Percentiles rank a stretch among this genome's conserved stretches.
Conservation (phyloP, 179 eudicot genomes). For the Beta macrorhiza region DNA sequence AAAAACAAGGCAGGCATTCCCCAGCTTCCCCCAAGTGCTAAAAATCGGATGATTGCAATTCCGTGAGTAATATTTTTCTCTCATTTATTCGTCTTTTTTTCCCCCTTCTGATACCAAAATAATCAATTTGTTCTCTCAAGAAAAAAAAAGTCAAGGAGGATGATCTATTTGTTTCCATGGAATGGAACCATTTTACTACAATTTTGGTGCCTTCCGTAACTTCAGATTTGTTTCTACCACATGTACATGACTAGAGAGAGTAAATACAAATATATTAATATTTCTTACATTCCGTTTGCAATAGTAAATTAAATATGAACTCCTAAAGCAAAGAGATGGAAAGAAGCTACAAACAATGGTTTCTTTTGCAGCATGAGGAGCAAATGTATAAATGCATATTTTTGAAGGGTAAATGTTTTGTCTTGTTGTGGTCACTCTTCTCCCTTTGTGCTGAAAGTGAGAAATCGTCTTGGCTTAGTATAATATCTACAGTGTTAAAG, state of each 20-base stretch:
- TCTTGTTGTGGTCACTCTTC: not conserved
- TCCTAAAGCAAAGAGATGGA: not conserved
- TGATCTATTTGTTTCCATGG: not conserved
- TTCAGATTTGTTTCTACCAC: not conserved
- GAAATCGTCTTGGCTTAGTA: too few relatives aligned
- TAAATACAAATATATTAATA: too few relatives aligned
- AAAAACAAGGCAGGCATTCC: constrained; percentile 90
- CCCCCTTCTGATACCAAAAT: not conserved
- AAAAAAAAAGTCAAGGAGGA: not conserved
- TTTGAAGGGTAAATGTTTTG: not conserved
- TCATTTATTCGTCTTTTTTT: not conserved
- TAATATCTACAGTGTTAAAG: too few relatives aligned
- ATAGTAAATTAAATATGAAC: not conserved
- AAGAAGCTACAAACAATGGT: not conserved
- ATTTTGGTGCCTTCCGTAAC: not conserved
- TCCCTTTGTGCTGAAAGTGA: too few relatives aligned
- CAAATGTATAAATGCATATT: not conserved
- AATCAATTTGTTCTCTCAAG: not conserved
- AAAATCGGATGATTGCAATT: constrained; percentile 65
- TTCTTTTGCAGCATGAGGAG: not conserved
- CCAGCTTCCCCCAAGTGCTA: constrained; percentile 80
- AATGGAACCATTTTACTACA: not conserved
- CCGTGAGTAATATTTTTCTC: constrained; percentile 54
- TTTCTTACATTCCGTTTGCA: not conserved
- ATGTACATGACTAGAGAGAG: not conserved